A percentile compares a stretch with the other conserved stretches of the same genome.
Conservation (phyloP, 2,329 filamentous ascomycete genomes). For the Colletotrichum paranaense region DNA sequence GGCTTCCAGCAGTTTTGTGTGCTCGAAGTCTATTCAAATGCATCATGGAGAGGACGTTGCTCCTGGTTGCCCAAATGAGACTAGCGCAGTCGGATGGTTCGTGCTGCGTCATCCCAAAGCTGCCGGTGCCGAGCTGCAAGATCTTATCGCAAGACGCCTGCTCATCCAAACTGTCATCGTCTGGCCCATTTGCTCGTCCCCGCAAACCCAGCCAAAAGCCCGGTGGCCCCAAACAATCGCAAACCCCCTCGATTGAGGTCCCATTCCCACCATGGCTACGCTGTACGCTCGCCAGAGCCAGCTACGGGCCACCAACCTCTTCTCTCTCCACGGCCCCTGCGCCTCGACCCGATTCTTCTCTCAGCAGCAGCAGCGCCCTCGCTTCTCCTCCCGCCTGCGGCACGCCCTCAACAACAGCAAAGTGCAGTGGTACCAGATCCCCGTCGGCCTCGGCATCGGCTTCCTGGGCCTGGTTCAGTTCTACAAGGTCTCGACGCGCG, state of each 20-base stretch:
- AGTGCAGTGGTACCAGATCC: conserved; percentile 91
- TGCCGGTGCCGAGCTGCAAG: conserved; percentile 20
- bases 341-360: conserved; percentile 48
- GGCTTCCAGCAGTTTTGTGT: too few species aligned
- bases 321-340: conserved; percentile 44
- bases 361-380: conserved; percentile 56
- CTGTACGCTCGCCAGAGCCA: conserved; percentile 49
- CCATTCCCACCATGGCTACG: conserved; percentile 43
- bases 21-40: too few species aligned
- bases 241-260: conserved; percentile 10
- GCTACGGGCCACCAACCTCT: conserved; percentile 45
- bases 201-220: conserved; percentile 19
- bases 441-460: conserved; percentile 84
- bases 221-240: neutral
- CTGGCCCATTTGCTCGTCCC: conserved; percentile 20
- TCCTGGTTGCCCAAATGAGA: conserved; percentile 6
- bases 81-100: conserved; percentile 23
- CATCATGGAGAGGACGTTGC: neutral
- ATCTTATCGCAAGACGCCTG: conserved; percentile 17
- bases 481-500: conserved; percentile 75
- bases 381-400: conserved; percentile 64
- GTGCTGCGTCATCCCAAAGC: conserved; percentile 35
- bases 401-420: conserved; percentile 63
- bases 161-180: conserved; percentile 7
- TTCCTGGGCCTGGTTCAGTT: conserved; percentile 87